Percentiles rank a stretch among this genome's conserved stretches.
Conservation (phyloP, 257 asterid species). For the Solanum appendiculatum region DNA sequence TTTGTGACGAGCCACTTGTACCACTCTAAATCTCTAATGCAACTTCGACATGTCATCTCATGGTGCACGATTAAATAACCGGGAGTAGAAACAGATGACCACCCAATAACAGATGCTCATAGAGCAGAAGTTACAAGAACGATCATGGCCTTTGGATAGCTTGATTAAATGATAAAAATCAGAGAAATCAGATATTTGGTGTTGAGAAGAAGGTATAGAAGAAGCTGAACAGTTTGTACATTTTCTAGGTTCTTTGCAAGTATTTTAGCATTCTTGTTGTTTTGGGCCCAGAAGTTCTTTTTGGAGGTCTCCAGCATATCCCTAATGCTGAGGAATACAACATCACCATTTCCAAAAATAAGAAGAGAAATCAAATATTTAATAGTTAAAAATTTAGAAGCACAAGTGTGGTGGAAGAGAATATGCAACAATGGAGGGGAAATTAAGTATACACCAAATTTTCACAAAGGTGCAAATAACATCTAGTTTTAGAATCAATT, state of each 20-base stretch:
- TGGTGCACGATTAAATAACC: not conserved
- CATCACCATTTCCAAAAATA: too few species aligned
- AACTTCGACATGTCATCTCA: not conserved
- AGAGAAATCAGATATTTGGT: not conserved
- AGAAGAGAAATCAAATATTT: not conserved
- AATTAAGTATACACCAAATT: not conserved
- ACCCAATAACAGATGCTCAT: not conserved
- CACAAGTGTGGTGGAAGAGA: not conserved
- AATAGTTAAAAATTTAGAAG: not conserved
- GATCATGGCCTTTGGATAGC: not conserved
- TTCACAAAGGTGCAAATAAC: not conserved
- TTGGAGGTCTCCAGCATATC: too few species aligned
- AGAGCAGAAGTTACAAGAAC: not conserved
- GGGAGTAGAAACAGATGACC: not conserved
- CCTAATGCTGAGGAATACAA: too few species aligned
- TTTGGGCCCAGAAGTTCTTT: too few species aligned
- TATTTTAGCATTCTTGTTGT: too few species aligned
- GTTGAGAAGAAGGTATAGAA: not conserved
- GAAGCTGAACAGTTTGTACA: not conserved
- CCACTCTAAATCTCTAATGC: not conserved
- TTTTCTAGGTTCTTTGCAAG: not conserved
- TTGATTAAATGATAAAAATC: not conserved
- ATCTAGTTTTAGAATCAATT: not conserved
- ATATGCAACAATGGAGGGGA: not conserved
- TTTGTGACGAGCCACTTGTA: not conserved